Evolutionary conservation across 331 rosid species (phyloP).

Genomic region (Malus hybrid): DNA sequence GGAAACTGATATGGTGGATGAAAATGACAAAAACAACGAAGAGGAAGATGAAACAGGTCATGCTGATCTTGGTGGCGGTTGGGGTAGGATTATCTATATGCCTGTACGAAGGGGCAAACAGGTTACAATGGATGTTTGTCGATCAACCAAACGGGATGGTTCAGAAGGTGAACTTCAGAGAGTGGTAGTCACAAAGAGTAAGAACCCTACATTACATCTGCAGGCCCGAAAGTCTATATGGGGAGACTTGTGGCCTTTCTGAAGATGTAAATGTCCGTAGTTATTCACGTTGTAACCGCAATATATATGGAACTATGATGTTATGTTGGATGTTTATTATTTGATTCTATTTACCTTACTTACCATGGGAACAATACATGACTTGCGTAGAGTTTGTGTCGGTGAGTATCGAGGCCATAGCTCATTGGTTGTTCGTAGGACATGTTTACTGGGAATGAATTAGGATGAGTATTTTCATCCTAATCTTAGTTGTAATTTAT

Average conservation of each 20-base stretch:
- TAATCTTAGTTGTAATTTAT: no score
- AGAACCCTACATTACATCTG: constrained; percentile 66
- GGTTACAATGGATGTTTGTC: constrained; percentile 62
- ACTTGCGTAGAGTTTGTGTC: no score
- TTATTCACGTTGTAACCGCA: not conserved
- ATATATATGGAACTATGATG: not conserved
- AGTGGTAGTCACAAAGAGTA: constrained; percentile 59
- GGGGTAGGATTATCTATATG: constrained; percentile 78
- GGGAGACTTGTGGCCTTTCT: constrained; percentile 92
- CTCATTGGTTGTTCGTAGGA: no score
- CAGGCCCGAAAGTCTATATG: constrained; percentile 73
- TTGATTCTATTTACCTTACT: not conserved
- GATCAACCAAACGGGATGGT: constrained; percentile 56
- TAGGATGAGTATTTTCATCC: no score
- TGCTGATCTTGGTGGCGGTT: constrained; percentile 91
- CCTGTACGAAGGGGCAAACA: constrained; percentile 79
- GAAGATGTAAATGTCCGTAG: constrained; percentile 7
- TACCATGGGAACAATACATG: no score
- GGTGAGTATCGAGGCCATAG: no score
- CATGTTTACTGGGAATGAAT: no score
- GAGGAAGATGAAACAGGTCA: constrained; percentile 25
- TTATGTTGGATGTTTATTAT: not conserved
- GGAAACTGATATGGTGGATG: constrained; percentile 31
- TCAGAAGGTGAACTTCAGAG: constrained; percentile 71
- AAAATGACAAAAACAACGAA: constrained; percentile 5